phyloP scores from a whole-genome alignment of 306 rosid genomes.

The Dicorynia guianensis region DNA sequence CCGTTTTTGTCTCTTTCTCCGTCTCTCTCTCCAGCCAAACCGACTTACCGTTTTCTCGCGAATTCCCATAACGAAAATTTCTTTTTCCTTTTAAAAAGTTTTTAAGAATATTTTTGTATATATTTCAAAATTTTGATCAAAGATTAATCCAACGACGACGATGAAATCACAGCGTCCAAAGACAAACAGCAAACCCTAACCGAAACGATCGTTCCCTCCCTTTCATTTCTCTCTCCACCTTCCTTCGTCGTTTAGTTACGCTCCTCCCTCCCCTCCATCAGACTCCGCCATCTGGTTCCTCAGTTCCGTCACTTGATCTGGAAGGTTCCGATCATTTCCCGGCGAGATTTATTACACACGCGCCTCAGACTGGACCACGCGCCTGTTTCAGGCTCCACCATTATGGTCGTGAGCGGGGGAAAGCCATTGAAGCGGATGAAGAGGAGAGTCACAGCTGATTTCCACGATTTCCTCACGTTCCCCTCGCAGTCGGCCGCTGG shows the following conservation, averaged over 20 bases:
- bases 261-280: not conserved
- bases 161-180: constrained; percentile 48
- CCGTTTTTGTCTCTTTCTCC: not conserved
- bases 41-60: constrained; percentile 33
- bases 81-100: constrained; percentile 4
- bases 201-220: constrained; percentile 34
- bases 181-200: constrained; percentile 36
- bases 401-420: constrained; percentile 80
- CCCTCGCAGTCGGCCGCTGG: constrained; percentile 50
- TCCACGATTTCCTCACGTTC: constrained; percentile 74
- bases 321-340: not conserved
- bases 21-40: not conserved
- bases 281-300: constrained; percentile 21
- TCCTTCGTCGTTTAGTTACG: not conserved
- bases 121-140: not conserved
- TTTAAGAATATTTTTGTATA: constrained; percentile 8
- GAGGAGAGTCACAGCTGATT: constrained; percentile 86
- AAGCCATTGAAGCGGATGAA: constrained; percentile 85
- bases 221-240: not conserved
- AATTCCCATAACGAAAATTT: constrained; percentile 30
- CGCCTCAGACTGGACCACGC: constrained; percentile 31
- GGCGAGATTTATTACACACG: constrained; percentile 32
- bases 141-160: constrained; percentile 50
- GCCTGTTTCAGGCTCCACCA: constrained; percentile 29
- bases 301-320: constrained; percentile 23